Conservation (phyloP, 352 stramenopile species). For the Peronospora belbahrii region DNA sequence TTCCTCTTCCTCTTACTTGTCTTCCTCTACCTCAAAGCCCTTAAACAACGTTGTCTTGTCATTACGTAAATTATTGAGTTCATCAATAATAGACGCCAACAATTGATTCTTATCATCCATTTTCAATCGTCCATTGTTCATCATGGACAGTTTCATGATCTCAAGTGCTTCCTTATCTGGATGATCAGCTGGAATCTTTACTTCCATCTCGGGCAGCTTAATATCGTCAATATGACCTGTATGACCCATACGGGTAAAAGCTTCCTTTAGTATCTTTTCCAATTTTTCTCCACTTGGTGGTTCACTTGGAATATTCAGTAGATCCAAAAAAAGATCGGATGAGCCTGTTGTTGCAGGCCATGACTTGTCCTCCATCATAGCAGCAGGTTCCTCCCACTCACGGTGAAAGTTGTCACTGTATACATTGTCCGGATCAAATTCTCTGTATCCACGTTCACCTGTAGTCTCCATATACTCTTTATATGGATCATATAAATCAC, state of each 20-base stretch:
- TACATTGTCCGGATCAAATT: conserved; percentile 72
- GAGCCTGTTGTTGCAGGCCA: conserved; percentile 69
- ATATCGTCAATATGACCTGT: conserved; percentile 57
- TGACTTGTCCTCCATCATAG: conserved; percentile 86
- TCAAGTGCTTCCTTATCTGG: conserved; percentile 74
- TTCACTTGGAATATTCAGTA: conserved; percentile 69
- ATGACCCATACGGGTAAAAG: conserved; percentile 72
- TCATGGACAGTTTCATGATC: conserved; percentile 85
- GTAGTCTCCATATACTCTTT: conserved; percentile 74
- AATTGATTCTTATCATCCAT: conserved; percentile 89
- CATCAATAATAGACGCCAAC: conserved; percentile 70
- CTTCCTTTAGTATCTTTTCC: conserved; percentile 57
- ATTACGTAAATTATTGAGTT: conserved; percentile 73
- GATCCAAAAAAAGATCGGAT: conserved; percentile 67
- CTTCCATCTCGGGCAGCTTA: conserved; percentile 64
- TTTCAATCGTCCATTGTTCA: conserved; percentile 83
- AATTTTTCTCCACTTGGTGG: conserved; percentile 51
- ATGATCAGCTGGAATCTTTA: conserved; percentile 55
- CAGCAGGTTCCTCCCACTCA: conserved; percentile 64
- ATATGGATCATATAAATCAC: conserved; percentile 74
- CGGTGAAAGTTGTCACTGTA: conserved; percentile 44
- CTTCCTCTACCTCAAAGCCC: conserved; percentile 40
- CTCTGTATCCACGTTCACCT: conserved; percentile 56
- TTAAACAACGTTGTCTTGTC: conserved; percentile 85
- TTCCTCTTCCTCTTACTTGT: conserved; percentile 9